phyloP scores from a whole-genome alignment of 129 eudicot genomes.

The Flaveria sonorensis region DNA sequence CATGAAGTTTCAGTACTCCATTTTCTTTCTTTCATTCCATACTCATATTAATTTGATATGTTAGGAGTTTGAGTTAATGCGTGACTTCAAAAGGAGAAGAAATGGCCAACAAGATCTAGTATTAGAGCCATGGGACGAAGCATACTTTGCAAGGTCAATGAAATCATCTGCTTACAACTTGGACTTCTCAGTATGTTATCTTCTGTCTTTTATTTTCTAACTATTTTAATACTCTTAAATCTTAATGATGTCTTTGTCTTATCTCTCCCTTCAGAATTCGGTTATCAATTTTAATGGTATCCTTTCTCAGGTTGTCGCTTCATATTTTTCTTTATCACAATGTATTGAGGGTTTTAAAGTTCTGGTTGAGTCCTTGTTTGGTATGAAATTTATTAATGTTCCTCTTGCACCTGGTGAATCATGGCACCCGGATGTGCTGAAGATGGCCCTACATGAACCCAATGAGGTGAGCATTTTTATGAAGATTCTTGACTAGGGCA shows the following conservation, averaged over 20 bases:
- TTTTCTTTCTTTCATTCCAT: slow-evolving; percentile 11
- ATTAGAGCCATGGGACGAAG: slow-evolving; percentile 96
- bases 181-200: slow-evolving; percentile 61
- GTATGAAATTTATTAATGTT: slow-evolving; percentile 53
- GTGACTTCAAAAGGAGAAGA: slow-evolving; percentile 59
- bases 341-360: slow-evolving; percentile 90
- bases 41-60: slow-evolving; percentile 17
- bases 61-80: slow-evolving; percentile 72
- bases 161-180: slow-evolving; percentile 61
- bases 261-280: background rate
- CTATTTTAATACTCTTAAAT: background rate
- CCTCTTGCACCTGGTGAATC: slow-evolving; percentile 90
- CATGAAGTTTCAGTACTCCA: background rate
- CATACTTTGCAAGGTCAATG: slow-evolving; percentile 74
- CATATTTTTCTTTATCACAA: slow-evolving; percentile 76
- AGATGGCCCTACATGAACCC: slow-evolving; percentile 84
- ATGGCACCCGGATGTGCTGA: slow-evolving; percentile 95
- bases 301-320: slow-evolving; percentile 60
- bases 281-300: slow-evolving; percentile 1
- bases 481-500: background rate
- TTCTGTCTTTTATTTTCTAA: background rate
- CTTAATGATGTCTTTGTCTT: slow-evolving; percentile 17
- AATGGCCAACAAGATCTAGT: slow-evolving; percentile 46
- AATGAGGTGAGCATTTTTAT: slow-evolving; percentile 59
- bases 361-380: slow-evolving; percentile 75